Conservation (phyloP, 1,284 basidiomycete genomes). For the Phaffia rhodozyma region DNA sequence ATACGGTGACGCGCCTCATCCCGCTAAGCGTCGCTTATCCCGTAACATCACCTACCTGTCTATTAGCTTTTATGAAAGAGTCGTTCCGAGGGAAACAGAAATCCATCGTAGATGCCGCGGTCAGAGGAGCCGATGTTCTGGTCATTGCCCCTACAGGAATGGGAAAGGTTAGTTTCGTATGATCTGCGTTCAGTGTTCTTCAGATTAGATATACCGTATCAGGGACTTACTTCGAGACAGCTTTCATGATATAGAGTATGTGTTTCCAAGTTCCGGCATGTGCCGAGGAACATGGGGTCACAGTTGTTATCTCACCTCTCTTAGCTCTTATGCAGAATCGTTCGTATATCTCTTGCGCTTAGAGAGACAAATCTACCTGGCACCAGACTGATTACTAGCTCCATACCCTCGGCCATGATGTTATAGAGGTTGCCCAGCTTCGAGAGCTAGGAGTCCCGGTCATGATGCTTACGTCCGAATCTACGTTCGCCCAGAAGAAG, state of each 20-base stretch:
- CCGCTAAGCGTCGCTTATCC: not conserved
- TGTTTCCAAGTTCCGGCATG: conserved; percentile 80
- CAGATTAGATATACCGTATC: not conserved
- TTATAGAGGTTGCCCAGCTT: conserved; percentile 55
- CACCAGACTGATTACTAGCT: not conserved
- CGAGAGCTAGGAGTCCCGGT: conserved; percentile 47
- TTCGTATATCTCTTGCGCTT: conserved; percentile 29
- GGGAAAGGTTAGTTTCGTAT: conserved; percentile 54
- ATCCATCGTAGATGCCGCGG: conserved; percentile 57
- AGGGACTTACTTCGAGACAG: not conserved
- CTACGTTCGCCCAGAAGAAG: conserved; percentile 42
- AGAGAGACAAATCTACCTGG: not conserved
- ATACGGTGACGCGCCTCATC: not conserved
- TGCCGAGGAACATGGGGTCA: conserved; percentile 56
- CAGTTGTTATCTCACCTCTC: conserved; percentile 66
- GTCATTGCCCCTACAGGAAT: conserved; percentile 79
- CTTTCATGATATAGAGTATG: conserved; percentile 44
- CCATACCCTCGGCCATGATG: not conserved
- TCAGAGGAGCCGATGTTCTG: conserved; percentile 57
- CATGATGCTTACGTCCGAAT: conserved; percentile 57
- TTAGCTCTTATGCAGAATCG: conserved; percentile 80
- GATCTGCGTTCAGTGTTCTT: not conserved
- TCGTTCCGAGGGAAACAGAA: conserved; percentile 63
- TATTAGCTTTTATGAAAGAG: conserved; percentile 49
- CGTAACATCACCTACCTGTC: not conserved